Evolutionary conservation across 257 asterid genomes (phyloP).

Genomic region (Primulina tabacum): DNA sequence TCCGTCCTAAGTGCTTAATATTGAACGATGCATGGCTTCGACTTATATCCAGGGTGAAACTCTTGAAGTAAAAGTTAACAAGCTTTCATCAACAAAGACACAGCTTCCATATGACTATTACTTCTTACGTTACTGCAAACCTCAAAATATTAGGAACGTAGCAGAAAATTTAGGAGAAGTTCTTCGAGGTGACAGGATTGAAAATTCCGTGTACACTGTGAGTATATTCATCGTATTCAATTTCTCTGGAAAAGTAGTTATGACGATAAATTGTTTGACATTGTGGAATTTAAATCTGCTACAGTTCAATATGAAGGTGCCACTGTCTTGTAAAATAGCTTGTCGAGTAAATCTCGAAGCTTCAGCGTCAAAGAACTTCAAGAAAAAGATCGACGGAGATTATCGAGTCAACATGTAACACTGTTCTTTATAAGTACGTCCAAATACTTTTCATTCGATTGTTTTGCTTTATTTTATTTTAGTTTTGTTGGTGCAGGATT

Average conservation of each 20-base stretch:
- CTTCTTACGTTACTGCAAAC: conserved; percentile 43
- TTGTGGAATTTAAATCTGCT: conserved; percentile 7
- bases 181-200: conserved; percentile 52
- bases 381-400: conserved; percentile 41
- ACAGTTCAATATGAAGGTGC: conserved; percentile 50
- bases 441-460: not conserved
- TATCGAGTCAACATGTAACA: conserved; percentile 49
- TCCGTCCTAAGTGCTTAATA: no score
- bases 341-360: conserved; percentile 39
- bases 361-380: conserved; percentile 36
- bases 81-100: conserved; percentile 50
- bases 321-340: conserved; percentile 41
- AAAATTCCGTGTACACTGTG: conserved; percentile 51
- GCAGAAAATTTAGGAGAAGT: conserved; percentile 59
- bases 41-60: conserved; percentile 39
- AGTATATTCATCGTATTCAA: conserved; percentile 18
- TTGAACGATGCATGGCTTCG: not conserved
- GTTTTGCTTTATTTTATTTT: not conserved
- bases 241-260: not conserved
- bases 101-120: conserved; percentile 56
- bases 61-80: conserved; percentile 57
- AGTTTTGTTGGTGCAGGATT: conserved; percentile 30
- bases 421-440: not conserved
- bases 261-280: not conserved
- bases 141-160: conserved; percentile 35